phyloP scores from a whole-genome alignment of 352 stramenopile genomes.

The Globisporangium middletonii region DNA sequence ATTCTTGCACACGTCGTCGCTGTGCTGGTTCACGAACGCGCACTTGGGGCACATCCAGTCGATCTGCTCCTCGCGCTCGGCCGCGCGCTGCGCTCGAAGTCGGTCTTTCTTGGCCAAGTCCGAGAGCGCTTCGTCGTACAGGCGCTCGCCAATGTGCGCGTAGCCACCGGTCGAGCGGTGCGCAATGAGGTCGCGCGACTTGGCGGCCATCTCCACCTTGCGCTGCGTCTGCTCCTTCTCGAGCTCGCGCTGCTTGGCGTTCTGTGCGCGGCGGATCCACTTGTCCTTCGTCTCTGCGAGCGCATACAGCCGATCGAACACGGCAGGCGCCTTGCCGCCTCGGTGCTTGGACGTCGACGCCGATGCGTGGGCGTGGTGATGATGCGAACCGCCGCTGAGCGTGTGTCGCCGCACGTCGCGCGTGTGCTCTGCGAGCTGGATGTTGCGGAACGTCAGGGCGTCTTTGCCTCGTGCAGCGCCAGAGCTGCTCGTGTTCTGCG shows the following conservation, averaged over 20 bases:
- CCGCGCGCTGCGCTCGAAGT: constrained; percentile 29
- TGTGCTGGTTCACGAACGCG: constrained; percentile 52
- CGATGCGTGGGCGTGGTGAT: neutral
- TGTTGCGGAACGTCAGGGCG: constrained; percentile 26
- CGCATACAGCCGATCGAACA: constrained; percentile 62
- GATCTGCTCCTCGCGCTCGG: constrained; percentile 40
- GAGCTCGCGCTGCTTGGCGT: constrained; percentile 54
- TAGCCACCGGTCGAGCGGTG: constrained; percentile 48
- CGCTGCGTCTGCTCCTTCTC: constrained; percentile 33
- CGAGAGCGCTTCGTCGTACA: constrained; percentile 66
- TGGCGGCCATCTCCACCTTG: constrained; percentile 50
- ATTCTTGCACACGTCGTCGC: constrained; percentile 56
- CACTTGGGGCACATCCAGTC: constrained; percentile 83
- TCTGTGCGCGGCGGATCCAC: constrained; percentile 66
- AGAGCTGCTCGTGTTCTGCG: constrained; percentile 3
- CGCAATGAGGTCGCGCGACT: constrained; percentile 52
- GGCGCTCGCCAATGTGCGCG: constrained; percentile 55
- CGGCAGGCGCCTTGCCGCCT: constrained; percentile 29
- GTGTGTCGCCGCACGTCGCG: constrained; percentile 10
- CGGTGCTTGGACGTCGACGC: constrained; percentile 14
- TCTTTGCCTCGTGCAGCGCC: constrained; percentile 13
- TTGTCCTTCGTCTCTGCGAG: constrained; percentile 67
- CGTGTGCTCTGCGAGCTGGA: constrained; percentile 30
- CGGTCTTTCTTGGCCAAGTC: constrained; percentile 64
- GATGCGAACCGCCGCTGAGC: neutral